Evolutionary conservation across 306 rosid genomes (phyloP), one percentile per base, ranked within the genome.

Genomic region (Fragaria iinumae): DNA sequence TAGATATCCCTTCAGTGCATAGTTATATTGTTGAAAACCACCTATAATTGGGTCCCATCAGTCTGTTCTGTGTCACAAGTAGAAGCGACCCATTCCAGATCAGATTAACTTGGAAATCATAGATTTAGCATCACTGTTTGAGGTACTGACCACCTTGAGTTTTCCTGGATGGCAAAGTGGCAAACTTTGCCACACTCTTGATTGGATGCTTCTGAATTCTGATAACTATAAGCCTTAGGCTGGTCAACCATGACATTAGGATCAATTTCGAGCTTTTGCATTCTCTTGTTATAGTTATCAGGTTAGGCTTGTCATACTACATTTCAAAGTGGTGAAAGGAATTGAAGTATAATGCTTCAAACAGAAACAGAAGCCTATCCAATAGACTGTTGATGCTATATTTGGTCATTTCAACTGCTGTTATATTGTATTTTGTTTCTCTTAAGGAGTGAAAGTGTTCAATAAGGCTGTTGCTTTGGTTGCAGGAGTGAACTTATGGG

Each of bases 401-500:
- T 43, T 43, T 2, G 4, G 8, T 67, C 8, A 21, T 38, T 39
- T 67, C 49, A 41, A 41, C 44, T 41, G 10, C 2, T 41, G 44
- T 49, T 53, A 14, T 66, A 21, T 38, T 36, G 29, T 5, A 0
- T 8, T 20, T 20, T 21, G 12, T 43, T 23, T 11, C 29, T 56
- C 14, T 53, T 21, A 1, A 21, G 21, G 62, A 56, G 29, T 3
- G 62, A 8, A 9, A 56, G 3, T n/a, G 66, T 60, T 62, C 10
- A 29, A 62, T 32, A 27, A 29, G 11, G 20, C 8, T 0, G 9
- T 62, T 60, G 23, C 71, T 36, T 75, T 52, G 41, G 56, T 49
- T 75, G 76, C 89, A 92, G 98, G 93, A 78, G 93, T 89, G 81
- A 87, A 77, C 91, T 78, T 92, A 68, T 92, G 95, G 98, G 55